Conservation (phyloP, 805 yeast species). For the Barnettozyma pratensis region DNA sequence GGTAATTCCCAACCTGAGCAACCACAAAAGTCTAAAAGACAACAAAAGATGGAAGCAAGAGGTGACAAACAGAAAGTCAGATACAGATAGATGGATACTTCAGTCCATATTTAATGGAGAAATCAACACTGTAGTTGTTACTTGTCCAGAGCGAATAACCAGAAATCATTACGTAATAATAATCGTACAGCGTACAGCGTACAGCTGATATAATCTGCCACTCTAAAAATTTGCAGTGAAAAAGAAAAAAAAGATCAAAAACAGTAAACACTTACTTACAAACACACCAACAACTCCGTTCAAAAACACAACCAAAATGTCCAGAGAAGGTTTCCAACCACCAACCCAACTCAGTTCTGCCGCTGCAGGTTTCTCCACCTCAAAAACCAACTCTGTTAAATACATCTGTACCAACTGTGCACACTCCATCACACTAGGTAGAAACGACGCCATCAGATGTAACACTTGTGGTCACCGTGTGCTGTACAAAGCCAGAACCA, state of each 20-base stretch:
- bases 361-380: slow-evolving; percentile 69
- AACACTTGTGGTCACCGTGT: slow-evolving; percentile 99
- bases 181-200: no score
- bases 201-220: neutral
- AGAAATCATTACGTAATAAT: neutral
- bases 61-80: slow-evolving; percentile 33
- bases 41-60: slow-evolving; percentile 34
- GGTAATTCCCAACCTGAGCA: slow-evolving; percentile 1
- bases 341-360: slow-evolving; percentile 82
- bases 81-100: slow-evolving; percentile 24
- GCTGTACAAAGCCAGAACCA: slow-evolving; percentile 92
- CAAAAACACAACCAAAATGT: slow-evolving; percentile 23
- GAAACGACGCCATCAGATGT: slow-evolving; percentile 96
- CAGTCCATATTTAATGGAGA: neutral
- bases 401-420: slow-evolving; percentile 98
- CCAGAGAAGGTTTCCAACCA: slow-evolving; percentile 84
- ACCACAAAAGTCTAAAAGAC: slow-evolving; percentile 34
- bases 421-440: slow-evolving; percentile 75
- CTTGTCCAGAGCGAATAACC: neutral
- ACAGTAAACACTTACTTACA: neutral
- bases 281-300: no score
- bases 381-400: slow-evolving; percentile 78
- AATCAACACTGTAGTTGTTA: no score
- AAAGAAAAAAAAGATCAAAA: neutral
- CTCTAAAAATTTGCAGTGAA: neutral